Evolutionary conservation across 352 stramenopile species (phyloP).

Genomic region (Phytophthora brassicae): DNA sequence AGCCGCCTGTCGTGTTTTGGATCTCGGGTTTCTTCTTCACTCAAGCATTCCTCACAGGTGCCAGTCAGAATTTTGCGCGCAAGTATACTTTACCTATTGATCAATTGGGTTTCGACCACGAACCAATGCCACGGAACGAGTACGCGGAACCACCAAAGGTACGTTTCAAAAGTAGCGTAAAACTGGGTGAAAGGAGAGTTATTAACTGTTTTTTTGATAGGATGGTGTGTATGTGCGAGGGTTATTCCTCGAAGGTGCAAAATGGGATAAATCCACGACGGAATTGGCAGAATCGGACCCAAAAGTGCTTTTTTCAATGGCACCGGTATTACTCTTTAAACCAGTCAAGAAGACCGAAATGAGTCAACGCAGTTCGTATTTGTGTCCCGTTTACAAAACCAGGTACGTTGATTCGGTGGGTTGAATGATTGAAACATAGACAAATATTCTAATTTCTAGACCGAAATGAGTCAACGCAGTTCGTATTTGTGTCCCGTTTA

Average conservation of each 20-base stretch:
- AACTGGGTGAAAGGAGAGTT: not conserved
- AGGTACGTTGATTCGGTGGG: constrained; percentile 55
- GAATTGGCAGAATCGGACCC: constrained; percentile 80
- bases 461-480: constrained; percentile 59
- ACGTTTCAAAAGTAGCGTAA: not conserved
- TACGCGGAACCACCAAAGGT: constrained; percentile 76
- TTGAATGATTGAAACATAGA: too few species aligned
- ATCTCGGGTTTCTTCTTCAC: constrained; percentile 96
- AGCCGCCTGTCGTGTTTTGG: constrained; percentile 91
- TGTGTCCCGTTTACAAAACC: constrained; percentile 95
- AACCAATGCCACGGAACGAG: constrained; percentile 76
- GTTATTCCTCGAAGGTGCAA: constrained; percentile 89
- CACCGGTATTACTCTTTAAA: constrained; percentile 84
- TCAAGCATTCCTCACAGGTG: constrained; percentile 94
- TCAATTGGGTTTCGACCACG: constrained; percentile 78
- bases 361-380: constrained; percentile 71
- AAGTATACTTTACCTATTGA: constrained; percentile 93
- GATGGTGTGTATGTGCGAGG: constrained; percentile 89
- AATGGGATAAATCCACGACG: constrained; percentile 78
- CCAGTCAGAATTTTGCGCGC: constrained; percentile 93
- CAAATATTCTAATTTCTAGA: too few species aligned
- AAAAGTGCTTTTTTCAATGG: constrained; percentile 88
- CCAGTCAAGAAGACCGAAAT: constrained; percentile 81
- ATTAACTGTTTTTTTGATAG: constrained; percentile 25
- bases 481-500: constrained; percentile 94